phyloP scores from a whole-genome alignment of 108 stramenopile species.

The Nitzschia palea region DNA sequence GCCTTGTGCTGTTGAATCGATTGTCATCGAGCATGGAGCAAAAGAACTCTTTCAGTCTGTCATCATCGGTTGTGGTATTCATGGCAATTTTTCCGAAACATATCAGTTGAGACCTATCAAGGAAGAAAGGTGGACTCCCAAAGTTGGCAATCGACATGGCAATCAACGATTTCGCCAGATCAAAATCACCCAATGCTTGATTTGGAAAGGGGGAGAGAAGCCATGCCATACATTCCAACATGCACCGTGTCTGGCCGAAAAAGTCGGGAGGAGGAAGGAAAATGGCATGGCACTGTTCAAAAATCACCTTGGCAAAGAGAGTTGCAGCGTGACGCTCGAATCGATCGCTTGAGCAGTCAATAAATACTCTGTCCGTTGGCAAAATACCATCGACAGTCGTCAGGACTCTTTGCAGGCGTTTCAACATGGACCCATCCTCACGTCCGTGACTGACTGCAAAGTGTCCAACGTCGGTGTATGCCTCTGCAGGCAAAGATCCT shows the following conservation, averaged over 20 bases:
- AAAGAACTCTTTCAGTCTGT: background rate
- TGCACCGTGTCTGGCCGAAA: background rate
- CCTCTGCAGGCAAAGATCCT: background rate
- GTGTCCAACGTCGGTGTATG: background rate
- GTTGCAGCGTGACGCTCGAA: background rate
- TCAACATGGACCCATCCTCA: background rate
- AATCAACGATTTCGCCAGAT: background rate
- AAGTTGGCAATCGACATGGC: background rate
- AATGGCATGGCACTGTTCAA: slow-evolving; percentile 15
- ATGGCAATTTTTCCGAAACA: background rate
- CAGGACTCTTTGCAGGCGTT: background rate
- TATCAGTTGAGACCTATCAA: background rate
- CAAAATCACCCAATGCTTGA: slow-evolving; percentile 3
- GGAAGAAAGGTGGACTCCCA: slow-evolving; percentile 1
- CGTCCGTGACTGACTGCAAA: background rate
- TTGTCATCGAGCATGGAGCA: background rate
- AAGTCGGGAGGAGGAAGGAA: background rate
- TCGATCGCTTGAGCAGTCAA: background rate
- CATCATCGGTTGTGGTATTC: background rate
- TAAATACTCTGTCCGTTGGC: background rate
- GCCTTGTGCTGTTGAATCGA: background rate
- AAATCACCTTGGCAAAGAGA: background rate
- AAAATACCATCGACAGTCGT: background rate
- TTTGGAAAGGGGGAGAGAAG: slow-evolving; percentile 7
- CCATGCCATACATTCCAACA: background rate